Evolutionary conservation across 2,329 filamentous ascomycete genomes (phyloP), one percentile per base, ranked within the genome.

Genomic region (Verticillium zaregamsianum): DNA sequence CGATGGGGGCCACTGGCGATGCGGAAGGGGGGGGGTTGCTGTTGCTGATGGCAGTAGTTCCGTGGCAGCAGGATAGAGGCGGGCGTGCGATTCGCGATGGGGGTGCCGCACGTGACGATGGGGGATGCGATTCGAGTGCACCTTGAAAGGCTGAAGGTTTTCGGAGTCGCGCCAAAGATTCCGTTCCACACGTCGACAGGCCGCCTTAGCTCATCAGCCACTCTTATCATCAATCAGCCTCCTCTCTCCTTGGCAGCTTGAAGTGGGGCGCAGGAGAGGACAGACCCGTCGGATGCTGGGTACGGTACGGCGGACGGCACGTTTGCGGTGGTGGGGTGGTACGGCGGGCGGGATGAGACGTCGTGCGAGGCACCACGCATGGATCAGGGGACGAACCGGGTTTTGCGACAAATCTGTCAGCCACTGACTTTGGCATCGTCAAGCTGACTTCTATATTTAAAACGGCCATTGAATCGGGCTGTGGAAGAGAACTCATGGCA

Each of bases 1-100:
- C 68, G 58, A 59, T 59, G 15, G 66, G 62, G 62, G 52, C 63
- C 61, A 66, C 25, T 59, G 37, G 61, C 58, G 62, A 60, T 64
- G 60, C 55, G 66, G 35, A 59, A 57, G 28, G 49, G 33, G 54
- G 52, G 59, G 5, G 17, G 28, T 28, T 5, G 25, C 25, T 25
- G 25, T 25, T 25, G 25, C 25, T 25, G 25, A 25, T 28, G 62
- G 37, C 37, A 17, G 12, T 20, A 7, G 37, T 40, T 14, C 6
- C 3, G 15, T n/a, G 17, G 37, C 23, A 17, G 37, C 23, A 23
- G 45, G n/a, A 49, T 14, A 9, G n/a, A 23, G 6, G 23, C 20
- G 23, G 20, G 8, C 7, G 45, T 11, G 17, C n/a, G 6, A 45
- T 20, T 49, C 20, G 20, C n/a, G n/a, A n/a, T 23, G 45, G 45